Evolutionary conservation across 345 rosid genomes (phyloP).

Genomic region (Nasturtium officinale): DNA sequence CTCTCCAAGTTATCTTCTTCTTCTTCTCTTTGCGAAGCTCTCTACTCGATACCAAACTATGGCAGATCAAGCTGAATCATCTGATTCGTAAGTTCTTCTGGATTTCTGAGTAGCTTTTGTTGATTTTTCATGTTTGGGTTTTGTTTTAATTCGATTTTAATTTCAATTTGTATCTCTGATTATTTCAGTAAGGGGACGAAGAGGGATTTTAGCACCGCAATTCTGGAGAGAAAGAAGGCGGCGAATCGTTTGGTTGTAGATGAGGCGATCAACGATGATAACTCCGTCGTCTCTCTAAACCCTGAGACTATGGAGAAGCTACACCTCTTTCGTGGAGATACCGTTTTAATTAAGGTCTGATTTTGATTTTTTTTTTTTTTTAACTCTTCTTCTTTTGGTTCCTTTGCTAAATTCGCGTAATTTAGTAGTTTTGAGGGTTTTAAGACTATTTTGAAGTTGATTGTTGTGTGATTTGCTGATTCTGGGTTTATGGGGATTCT

Average conservation of each 20-base stretch:
- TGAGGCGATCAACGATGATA: conserved; percentile 72
- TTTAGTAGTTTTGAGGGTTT: neutral
- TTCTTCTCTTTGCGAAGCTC: neutral
- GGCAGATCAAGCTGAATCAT: conserved; percentile 54
- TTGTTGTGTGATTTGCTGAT: neutral
- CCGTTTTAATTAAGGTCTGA: conserved; percentile 66
- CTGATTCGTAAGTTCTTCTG: conserved; percentile 55
- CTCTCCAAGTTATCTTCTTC: conserved; percentile 6
- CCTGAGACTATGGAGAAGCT: conserved; percentile 80
- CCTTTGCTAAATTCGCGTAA: neutral
- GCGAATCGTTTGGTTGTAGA: conserved; percentile 69
- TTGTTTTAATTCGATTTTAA: neutral
- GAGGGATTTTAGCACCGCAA: conserved; percentile 75
- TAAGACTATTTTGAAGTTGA: neutral
- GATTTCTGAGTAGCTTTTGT: neutral
- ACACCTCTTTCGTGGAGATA: conserved; percentile 76
- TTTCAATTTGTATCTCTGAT: neutral
- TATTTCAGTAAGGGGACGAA: conserved; percentile 53
- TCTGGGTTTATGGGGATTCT: neutral
- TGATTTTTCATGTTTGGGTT: neutral
- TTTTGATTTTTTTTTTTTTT: neutral
- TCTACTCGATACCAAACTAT: conserved; percentile 31
- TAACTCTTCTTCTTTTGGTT: neutral
- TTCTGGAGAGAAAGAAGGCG: conserved; percentile 70
- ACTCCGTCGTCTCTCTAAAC: conserved; percentile 67